Base-by-base conservation (phyloP, 371 early-diverging fungal genomes). In the Conidiobolus coronatus region DNA sequence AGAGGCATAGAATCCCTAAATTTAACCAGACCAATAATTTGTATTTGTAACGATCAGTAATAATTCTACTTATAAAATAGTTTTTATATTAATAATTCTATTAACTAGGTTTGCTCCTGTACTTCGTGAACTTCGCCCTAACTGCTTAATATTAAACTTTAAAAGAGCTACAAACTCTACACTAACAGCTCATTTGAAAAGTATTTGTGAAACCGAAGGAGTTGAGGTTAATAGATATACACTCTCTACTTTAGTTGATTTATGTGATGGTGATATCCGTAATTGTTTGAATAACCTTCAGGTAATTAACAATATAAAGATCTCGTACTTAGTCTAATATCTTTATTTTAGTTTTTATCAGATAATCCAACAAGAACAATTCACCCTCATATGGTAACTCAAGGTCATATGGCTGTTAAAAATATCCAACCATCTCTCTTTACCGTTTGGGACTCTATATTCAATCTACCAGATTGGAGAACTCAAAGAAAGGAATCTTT, bases 21-120 rank as follows among this genome's bases (percentile, higher is more conserved):
- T 34, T 65, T 91, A 20, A 59, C 74, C 42, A 68, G 94, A 11
- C 97, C 97, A 21, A 91, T 96, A 46, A 94, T 96, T 23, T 96
- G 95, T 64, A 90, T 96, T 44, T 96, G 97, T 69, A 96, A 96
- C 60, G 93, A 94, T 57, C 72, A 67, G 71, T 86, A 73, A 49
- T 71, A 55, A 1, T 15, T 22, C 38, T 34, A 3, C 29, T 35
- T 21, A 19, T 36, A 40, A 7, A 15, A 13, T 37, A 36, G n/a
- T 11, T 2, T 12, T 42, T 24, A 23, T 13, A 45, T 5, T 48
- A 41, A 36, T n/a, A 33, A 19, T 12, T 9, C 8, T 7, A 17
- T 35, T 36, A 8, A n/a, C 9, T 59, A 75, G 75, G 38, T 95
- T 81, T 61, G 81, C 86, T 1, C 80, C 92, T 18, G 88, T 76